Conservation (phyloP, 1,284 basidiomycete species). For the Puccinia sorghi region DNA sequence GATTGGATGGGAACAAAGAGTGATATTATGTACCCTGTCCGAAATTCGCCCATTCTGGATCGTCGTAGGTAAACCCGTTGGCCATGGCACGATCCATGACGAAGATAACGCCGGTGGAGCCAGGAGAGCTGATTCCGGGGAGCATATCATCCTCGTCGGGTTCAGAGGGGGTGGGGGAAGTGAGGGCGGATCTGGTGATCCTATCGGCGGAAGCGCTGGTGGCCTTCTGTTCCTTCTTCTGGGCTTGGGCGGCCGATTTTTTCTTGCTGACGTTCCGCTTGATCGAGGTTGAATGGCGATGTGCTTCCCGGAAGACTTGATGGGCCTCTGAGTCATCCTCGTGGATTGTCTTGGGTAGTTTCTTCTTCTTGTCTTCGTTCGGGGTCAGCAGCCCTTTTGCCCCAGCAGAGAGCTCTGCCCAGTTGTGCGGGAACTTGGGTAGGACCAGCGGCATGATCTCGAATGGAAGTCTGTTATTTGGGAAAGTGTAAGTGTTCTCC, state of each 20-base stretch:
- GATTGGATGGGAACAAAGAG: slow-evolving; percentile 58
- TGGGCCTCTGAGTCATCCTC: slow-evolving; percentile 45
- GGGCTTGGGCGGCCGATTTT: background rate
- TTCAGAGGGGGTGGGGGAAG: slow-evolving; percentile 1
- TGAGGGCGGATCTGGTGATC: slow-evolving; percentile 4
- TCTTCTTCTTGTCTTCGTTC: slow-evolving; percentile 29
- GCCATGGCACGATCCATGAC: slow-evolving; percentile 42
- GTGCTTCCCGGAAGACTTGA: slow-evolving; percentile 38
- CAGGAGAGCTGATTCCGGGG: slow-evolving; percentile 39
- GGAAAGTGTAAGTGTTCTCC: too few relatives aligned
- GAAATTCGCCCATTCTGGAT: slow-evolving; percentile 49
- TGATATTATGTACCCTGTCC: slow-evolving; percentile 32
- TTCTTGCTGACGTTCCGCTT: slow-evolving; percentile 8
- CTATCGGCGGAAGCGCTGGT: background rate
- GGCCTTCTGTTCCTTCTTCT: background rate
- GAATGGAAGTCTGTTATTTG: background rate
- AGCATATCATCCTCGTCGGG: slow-evolving; percentile 24
- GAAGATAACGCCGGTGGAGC: slow-evolving; percentile 40
- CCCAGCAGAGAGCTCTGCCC: slow-evolving; percentile 33
- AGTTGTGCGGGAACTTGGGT: slow-evolving; percentile 39
- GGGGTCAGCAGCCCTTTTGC: slow-evolving; percentile 38
- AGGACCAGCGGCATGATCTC: slow-evolving; percentile 16
- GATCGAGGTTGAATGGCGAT: slow-evolving; percentile 26
- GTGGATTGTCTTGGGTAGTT: slow-evolving; percentile 5
- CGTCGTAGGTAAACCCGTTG: slow-evolving; percentile 35